Base-by-base conservation (phyloP, 805 yeast species). In the Candida ponderosae region DNA sequence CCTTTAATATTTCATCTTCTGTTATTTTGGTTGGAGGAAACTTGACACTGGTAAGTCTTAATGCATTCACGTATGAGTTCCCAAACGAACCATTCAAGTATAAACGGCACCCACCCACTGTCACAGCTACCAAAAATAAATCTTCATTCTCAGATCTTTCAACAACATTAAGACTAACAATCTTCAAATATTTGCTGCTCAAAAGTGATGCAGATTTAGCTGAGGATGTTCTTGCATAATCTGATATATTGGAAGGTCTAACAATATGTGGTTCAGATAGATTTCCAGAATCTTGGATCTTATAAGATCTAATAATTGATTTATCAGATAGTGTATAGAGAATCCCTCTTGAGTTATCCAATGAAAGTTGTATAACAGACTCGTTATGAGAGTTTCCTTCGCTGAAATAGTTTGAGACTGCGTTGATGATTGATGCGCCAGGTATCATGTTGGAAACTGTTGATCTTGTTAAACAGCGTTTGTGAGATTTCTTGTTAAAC, bases 71-170 rank as follows among this genome's bases (percentile, higher is more conserved):
- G 29, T 51, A 47, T 4, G 55, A 46, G 15, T 57, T 42, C 16
- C 60, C 53, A 5, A 59, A 44, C 7, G 66, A 63, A 34, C 74
- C 74, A 39, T 65, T 68, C 39, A 68, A 54, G 42, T 75, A 79
- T 19, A 88, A 65, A 46, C 97, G 73, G 47, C 85, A 83, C n/a
- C 97, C 96, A 43, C 79, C 81, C 34, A 76, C 68, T 0, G 96
- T 85, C 14, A 84, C 69, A 0, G 94, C 95, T 35, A 88, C 78
- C 37, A 88, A 61, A 51, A 76, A 86, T 18, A 86, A 63, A 36
- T 79, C 79, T 23, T 72, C 63, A 31, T 87, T 81, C 56, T 87
- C 95, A 17, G 59, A 54, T 34, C 68, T 75, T 4, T 79, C 59
- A 10, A 84, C 74, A n/a, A 74, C 68, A 42, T 73, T 74, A 37